Conservation (phyloP, 208 protist genomes). For the Herpetomonas tarakana region DNA sequence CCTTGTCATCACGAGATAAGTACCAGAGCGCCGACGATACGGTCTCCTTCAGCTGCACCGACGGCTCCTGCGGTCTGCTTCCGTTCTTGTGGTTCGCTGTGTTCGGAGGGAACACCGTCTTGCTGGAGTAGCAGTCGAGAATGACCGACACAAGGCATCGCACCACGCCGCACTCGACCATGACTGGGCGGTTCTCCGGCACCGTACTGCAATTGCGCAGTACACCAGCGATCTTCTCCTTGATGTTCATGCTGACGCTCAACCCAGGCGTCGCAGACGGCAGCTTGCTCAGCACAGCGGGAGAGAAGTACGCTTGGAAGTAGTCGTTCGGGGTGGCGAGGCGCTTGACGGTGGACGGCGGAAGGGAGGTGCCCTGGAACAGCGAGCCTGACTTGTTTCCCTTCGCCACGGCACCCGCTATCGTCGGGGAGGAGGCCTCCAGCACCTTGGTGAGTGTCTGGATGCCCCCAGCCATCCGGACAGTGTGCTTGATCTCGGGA, state of each 20-base stretch:
- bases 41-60: constrained; percentile 80
- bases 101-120: constrained; percentile 30
- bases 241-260: constrained; percentile 58
- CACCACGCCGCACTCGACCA: constrained; percentile 62
- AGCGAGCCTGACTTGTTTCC: constrained; percentile 8
- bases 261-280: constrained; percentile 23
- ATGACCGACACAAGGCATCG: constrained; percentile 67
- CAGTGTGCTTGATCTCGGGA: constrained; percentile 86
- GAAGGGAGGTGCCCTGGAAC: constrained; percentile 6
- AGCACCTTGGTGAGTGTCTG: constrained; percentile 66
- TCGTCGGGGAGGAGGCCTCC: constrained; percentile 46
- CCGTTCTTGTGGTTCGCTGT: constrained; percentile 31
- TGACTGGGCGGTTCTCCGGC: constrained; percentile 61
- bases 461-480: constrained; percentile 74
- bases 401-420: constrained; percentile 26
- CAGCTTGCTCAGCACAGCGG: constrained; percentile 25
- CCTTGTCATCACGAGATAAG: constrained; percentile 86
- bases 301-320: constrained; percentile 12
- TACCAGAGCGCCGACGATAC: constrained; percentile 89
- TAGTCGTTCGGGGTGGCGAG: constrained; percentile 11
- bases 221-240: constrained; percentile 86
- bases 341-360: constrained; percentile 14
- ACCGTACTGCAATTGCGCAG: constrained; percentile 88
- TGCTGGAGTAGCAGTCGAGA: constrained; percentile 62
- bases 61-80: constrained; percentile 51